A percentile compares a stretch with the other conserved stretches of the same genome.
Evolutionary conservation across 345 rosid species (phyloP).

Genomic region (Syzygium aqueum): DNA sequence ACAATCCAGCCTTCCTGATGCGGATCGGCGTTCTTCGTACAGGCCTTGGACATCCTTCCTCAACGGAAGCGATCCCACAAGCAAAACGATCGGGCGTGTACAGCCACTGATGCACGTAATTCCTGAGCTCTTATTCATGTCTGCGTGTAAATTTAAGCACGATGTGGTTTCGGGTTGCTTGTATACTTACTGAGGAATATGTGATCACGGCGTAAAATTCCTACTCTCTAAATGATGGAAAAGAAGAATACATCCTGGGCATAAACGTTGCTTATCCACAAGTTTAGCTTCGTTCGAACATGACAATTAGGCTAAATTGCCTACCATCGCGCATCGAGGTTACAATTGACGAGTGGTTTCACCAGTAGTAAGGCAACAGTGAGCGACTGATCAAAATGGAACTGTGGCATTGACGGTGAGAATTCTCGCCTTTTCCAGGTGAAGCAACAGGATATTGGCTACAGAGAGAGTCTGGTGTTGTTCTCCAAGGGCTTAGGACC

Average conservation of each 20-base stretch:
- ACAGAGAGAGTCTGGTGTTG: constrained; percentile 28
- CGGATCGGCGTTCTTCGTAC: constrained; percentile 31
- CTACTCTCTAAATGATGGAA: not conserved
- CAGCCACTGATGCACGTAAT: constrained; percentile 29
- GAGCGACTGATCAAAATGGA: not conserved
- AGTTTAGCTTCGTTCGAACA: not conserved
- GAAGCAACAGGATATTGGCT: constrained; percentile 20
- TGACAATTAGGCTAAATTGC: not conserved
- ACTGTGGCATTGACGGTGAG: not conserved
- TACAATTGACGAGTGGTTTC: not conserved
- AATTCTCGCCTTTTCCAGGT: constrained; percentile 14
- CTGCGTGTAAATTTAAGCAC: not conserved
- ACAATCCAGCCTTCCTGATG: constrained; percentile 11
- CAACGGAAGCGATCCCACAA: constrained; percentile 7
- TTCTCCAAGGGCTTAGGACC: constrained; percentile 46
- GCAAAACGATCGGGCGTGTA: constrained; percentile 1
- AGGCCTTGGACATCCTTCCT: constrained; percentile 13
- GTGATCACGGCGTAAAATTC: not conserved
- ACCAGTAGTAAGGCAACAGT: not conserved
- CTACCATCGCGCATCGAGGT: not conserved
- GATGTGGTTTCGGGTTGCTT: not conserved
- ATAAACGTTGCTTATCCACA: not conserved
- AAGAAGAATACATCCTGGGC: not conserved
- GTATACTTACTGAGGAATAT: not conserved
- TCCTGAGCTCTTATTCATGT: not conserved